A percentile compares a stretch with the other conserved stretches of the same genome.
These are phyloP conservation scores for Annulohypoxylon truncatum DNA, from an alignment of 2,329 filamentous ascomycete genomes.

Conservation along the genomic window DNA sequence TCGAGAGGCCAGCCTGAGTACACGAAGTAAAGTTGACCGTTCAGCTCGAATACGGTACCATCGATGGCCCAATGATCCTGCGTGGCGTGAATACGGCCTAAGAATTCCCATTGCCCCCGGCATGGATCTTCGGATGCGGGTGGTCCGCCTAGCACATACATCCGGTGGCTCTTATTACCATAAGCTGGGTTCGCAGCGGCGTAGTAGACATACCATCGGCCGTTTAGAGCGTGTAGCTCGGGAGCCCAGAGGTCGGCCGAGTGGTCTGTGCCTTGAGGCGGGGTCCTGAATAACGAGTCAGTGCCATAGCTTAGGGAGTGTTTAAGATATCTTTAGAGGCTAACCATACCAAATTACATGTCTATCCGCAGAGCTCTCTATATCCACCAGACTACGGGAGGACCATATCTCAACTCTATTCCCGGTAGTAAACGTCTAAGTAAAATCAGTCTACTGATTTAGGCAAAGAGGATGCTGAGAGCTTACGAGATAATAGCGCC, in stretches of 20 bases:
- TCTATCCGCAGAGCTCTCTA: constrained; percentile 42
- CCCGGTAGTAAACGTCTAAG: constrained; percentile 49
- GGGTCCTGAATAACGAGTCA: constrained; percentile 42
- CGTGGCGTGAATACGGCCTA: constrained; percentile 47
- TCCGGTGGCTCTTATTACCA: constrained; percentile 50
- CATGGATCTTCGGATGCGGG: constrained; percentile 45
- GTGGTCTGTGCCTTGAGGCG: constrained; percentile 47
- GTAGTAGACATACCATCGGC: constrained; percentile 52
- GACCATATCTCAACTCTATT: constrained; percentile 51
- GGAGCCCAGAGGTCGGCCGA: constrained; percentile 51
- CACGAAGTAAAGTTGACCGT: constrained; percentile 46
- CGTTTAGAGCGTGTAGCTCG: constrained; percentile 48
- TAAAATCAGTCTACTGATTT: constrained; percentile 19
- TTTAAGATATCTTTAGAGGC: neutral
- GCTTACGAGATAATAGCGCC: constrained; percentile 46
- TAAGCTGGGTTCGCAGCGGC: constrained; percentile 45
- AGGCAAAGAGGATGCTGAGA: constrained; percentile 1
- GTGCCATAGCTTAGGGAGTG: neutral
- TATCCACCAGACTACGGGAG: constrained; percentile 45
- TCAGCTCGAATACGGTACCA: constrained; percentile 49
- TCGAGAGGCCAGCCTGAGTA: constrained; percentile 51
- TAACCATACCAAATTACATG: constrained; percentile 49
- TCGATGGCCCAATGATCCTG: constrained; percentile 51
- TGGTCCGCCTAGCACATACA: constrained; percentile 50
- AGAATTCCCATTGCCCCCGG: constrained; percentile 48